A percentile compares a stretch with the other conserved stretches of the same genome.
These are phyloP conservation scores for Lactarius sanguifluus DNA, from an alignment of 768 basidiomycete genomes.

Conservation along the genomic window DNA sequence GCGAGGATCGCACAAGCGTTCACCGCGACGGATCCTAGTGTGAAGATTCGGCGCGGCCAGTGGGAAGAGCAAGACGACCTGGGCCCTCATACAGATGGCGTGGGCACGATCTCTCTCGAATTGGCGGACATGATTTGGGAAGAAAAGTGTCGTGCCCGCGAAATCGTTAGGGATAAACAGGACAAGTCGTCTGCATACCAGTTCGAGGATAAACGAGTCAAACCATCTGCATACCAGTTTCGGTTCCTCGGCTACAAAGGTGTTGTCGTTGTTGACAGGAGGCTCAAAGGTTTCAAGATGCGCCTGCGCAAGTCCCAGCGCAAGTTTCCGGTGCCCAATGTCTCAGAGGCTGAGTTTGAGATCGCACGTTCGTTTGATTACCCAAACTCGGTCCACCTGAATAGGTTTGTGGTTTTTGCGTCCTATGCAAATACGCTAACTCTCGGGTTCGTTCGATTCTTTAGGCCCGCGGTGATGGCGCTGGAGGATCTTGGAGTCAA, in stretches of 20 bases:
- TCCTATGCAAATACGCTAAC: neutral
- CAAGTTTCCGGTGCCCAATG: constrained; percentile 60
- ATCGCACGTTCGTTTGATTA: constrained; percentile 63
- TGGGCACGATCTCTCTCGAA: constrained; percentile 69
- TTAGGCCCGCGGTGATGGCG: constrained; percentile 71
- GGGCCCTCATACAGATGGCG: constrained; percentile 70
- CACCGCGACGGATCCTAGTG: constrained; percentile 76
- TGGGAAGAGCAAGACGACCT: constrained; percentile 69
- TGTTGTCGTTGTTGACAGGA: constrained; percentile 64
- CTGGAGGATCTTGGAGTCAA: constrained; percentile 73
- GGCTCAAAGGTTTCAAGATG: constrained; percentile 62
- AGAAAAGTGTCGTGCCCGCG: constrained; percentile 45
- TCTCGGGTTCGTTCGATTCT: neutral
- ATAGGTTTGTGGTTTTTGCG: constrained; percentile 48
- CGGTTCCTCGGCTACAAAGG: constrained; percentile 82
- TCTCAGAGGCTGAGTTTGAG: constrained; percentile 58
- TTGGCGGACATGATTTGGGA: constrained; percentile 63
- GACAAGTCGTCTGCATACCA: constrained; percentile 51
- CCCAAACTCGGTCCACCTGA: constrained; percentile 67
- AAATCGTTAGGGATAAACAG: neutral
- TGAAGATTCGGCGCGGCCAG: constrained; percentile 52
- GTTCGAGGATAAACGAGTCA: constrained; percentile 34
- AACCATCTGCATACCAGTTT: constrained; percentile 62
- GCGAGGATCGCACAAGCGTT: constrained; percentile 84
- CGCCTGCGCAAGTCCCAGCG: constrained; percentile 70